phyloP scores from a whole-genome alignment of 2,329 filamentous ascomycete genomes.

The Stagonosporopsis rhizophila region DNA sequence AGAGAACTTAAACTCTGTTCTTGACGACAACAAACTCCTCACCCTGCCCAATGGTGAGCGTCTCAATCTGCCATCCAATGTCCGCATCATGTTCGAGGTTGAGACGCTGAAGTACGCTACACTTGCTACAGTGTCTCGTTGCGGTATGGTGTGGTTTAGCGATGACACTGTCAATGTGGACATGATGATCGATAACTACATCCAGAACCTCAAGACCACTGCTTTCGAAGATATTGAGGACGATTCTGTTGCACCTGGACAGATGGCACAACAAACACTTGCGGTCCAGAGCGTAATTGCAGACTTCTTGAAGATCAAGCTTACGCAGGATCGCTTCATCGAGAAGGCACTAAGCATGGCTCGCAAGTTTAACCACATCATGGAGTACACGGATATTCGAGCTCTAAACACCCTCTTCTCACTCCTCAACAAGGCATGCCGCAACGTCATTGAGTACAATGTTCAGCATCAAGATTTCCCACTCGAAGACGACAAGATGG shows the following conservation, averaged over 20 bases:
- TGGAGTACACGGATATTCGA: conserved; percentile 94
- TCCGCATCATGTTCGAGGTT: conserved; percentile 99
- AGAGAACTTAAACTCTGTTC: conserved; percentile 98
- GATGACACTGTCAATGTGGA: conserved; percentile 92
- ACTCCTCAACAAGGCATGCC: conserved; percentile 89
- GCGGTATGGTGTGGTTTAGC: conserved; percentile 99
- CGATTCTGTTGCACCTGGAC: conserved; percentile 71
- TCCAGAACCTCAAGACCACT: conserved; percentile 80
- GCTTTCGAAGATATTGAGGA: conserved; percentile 96
- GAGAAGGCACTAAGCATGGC: conserved; percentile 78
- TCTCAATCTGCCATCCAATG: conserved; percentile 90
- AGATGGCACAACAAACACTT: conserved; percentile 69
- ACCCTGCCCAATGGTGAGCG: conserved; percentile 98
- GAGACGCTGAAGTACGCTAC: conserved; percentile 98
- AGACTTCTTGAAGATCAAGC: conserved; percentile 75
- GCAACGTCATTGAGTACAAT: conserved; percentile 95
- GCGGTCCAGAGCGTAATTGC: conserved; percentile 81
- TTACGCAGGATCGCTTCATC: conserved; percentile 83
- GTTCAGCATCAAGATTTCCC: conserved; percentile 93
- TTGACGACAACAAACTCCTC: conserved; percentile 98
- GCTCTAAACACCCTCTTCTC: conserved; percentile 94
- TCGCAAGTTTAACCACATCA: conserved; percentile 86
- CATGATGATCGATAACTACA: conserved; percentile 93
- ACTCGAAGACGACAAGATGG: conserved; percentile 86
- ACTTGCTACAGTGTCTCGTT: conserved; percentile 97